Evolutionary conservation across 2,329 filamentous ascomycete genomes (phyloP).

Genomic region (Apiospora arundinis): DNA sequence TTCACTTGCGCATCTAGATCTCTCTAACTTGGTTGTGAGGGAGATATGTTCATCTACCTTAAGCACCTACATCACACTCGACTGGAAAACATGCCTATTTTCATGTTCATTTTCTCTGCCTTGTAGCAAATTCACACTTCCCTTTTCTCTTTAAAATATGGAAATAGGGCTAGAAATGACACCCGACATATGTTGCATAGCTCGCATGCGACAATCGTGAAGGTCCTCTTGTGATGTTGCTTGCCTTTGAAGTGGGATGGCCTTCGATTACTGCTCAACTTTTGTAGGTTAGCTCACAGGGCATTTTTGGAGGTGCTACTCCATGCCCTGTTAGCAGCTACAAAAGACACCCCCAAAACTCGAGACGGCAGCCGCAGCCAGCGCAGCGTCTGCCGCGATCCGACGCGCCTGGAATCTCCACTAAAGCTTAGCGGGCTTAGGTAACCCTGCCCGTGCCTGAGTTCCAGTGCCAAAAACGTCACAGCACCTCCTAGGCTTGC

Average conservation of each 20-base stretch:
- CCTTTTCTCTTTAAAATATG: too few species aligned
- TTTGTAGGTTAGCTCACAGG: neutral
- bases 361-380: neutral
- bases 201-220: too few species aligned
- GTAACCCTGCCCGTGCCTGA: neutral
- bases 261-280: neutral
- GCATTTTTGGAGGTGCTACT: neutral
- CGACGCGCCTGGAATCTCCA: neutral
- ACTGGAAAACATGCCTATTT: too few species aligned
- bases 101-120: too few species aligned
- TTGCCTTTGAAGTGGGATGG: neutral
- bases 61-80: neutral
- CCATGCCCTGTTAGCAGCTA: neutral
- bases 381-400: neutral
- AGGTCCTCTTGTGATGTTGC: neutral
- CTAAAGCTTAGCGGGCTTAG: neutral
- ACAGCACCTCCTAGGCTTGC: slow-evolving; percentile 3
- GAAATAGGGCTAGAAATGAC: too few species aligned
- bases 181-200: too few species aligned
- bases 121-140: too few species aligned
- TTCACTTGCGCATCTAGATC: too few species aligned
- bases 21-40: too few species aligned
- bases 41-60: too few species aligned
- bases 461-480: neutral
- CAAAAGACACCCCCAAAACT: neutral